These are phyloP conservation scores for Ramaria sp. DNA, from an alignment of 768 basidiomycete genomes.

Conservation along the genomic window DNA sequence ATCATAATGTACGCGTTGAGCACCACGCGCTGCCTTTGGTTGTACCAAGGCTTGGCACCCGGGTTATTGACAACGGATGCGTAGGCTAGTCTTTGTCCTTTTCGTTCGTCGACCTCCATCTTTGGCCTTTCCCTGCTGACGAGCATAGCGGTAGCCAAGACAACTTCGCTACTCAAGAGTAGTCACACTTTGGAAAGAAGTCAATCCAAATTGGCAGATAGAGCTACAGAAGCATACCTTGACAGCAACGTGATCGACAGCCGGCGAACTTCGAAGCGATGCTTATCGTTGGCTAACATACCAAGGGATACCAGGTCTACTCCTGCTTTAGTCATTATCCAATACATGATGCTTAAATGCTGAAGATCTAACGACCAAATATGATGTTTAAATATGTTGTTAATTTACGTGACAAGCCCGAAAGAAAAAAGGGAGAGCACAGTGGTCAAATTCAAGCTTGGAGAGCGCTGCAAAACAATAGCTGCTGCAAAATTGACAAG, in stretches of 20 bases:
- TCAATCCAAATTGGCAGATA: not conserved
- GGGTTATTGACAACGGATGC: not conserved
- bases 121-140: not conserved
- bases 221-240: not conserved
- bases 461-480: no score
- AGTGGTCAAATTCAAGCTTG: no score
- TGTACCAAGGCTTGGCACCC: slow-evolving; percentile 4
- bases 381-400: no score
- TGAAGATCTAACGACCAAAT: no score
- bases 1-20: slow-evolving; percentile 3
- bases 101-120: not conserved
- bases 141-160: not conserved
- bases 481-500: no score
- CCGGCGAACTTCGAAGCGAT: no score
- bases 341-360: no score
- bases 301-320: no score
- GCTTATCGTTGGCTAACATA: no score
- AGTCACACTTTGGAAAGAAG: not conserved
- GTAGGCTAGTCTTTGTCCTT: slow-evolving; percentile 3
- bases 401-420: no score
- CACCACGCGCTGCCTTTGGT: slow-evolving; percentile 1
- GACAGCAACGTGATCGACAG: slow-evolving; percentile 6
- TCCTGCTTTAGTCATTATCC: no score
- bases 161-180: not conserved
- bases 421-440: no score